phyloP scores from a whole-genome alignment of 1,284 basidiomycete genomes.

The Melampsora americana region DNA sequence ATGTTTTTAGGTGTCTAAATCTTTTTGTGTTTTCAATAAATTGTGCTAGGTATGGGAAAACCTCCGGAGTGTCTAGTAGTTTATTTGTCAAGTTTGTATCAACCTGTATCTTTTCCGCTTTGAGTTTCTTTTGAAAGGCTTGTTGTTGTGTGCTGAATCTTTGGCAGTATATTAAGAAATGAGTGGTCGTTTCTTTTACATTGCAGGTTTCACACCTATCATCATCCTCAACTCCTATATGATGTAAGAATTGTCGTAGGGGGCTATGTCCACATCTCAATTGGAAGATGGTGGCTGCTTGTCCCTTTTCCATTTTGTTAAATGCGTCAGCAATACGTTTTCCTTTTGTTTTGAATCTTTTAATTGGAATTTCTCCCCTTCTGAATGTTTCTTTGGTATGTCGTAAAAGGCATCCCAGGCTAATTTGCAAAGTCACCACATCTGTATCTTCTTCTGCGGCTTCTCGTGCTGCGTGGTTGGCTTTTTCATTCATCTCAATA shows the following conservation, averaged over 20 bases:
- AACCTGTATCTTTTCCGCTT: neutral
- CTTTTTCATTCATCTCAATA: neutral
- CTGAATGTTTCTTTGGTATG: neutral
- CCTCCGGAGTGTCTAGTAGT: neutral
- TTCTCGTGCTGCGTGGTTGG: neutral
- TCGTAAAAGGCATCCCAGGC: neutral
- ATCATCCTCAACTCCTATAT: no score
- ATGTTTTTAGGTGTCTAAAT: neutral
- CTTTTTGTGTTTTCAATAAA: neutral
- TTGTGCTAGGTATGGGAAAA: neutral
- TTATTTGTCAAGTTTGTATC: no score
- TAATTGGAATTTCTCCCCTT: neutral
- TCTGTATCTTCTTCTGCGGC: neutral
- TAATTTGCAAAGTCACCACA: neutral
- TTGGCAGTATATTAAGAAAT: no score
- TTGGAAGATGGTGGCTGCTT: no score
- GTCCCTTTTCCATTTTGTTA: no score
- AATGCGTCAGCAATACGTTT: neutral
- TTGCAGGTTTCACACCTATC: no score
- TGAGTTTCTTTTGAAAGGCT: neutral
- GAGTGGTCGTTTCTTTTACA: no score
- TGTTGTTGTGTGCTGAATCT: no score
- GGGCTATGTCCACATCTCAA: no score
- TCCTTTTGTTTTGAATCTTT: neutral
- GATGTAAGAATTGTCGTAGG: no score